Base-by-base conservation (phyloP, 164 flowering plant genomes). In the Macadamia tetraphylla region DNA sequence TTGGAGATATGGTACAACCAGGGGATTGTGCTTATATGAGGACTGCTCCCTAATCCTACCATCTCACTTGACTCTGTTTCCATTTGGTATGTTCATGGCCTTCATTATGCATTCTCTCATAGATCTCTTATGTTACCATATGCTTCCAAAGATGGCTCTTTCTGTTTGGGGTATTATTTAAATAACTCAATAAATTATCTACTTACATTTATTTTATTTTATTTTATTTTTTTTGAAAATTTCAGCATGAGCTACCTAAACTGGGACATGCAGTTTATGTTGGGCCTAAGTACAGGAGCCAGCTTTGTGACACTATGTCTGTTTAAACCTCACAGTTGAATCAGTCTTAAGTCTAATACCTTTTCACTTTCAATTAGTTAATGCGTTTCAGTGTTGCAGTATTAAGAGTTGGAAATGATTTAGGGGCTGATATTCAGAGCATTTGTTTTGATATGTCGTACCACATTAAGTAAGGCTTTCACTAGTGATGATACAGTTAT, bases 1-100 rank as follows among this genome's bases (percentile, higher is more conserved):
- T 78, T 89, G 87, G 96, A 89, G 80, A 84, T 89, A 64, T 89
- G 96, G 96, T 89, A 89, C 75, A 78, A 29, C 62, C 92, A 88
- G 71, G 96, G 89, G 64, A 74, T 89, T 46, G 91, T 85, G 30
- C 84, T 89, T 49, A 84, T 89, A 69, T 81, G 89, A 42, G 96
- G 96, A 31, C 84, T 85, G 49, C 86, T 89, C 9, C 42, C 96
- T 31, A 77, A 89, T 55, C 85, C 96, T 0, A 82, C 90, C 63
- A 66, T 89, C 48, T 44, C 90, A n/a, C 83, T 89, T 9, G 96
- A 88, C 76, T 77, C 96, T 40, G 83, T 88, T 70, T 86, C 95
- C 49, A 81, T 89, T 58, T 83, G 95, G 95, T 89, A 89, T 14
- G 59, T 63, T 29, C 18, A 48, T 63, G 40, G 2, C 59, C 11